Evolutionary conservation across 306 rosid species (phyloP), one percentile per base, ranked within the genome.

Genomic region (Medicago truncatula): DNA sequence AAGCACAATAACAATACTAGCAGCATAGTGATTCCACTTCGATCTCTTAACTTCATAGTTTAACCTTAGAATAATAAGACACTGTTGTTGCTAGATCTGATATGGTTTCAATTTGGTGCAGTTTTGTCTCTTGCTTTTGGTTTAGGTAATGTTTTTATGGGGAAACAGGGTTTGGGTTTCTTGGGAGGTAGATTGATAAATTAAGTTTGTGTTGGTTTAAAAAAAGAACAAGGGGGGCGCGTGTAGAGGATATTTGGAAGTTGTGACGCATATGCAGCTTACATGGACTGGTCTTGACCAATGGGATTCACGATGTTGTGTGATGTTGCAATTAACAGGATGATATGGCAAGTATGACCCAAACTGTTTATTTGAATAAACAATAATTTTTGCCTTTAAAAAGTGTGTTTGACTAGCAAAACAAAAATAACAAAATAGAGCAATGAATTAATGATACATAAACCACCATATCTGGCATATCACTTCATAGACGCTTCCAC

Each of bases 191-290:
- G 50, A 74, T 80, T 38, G 4, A 0, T 76, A 38, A 38, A 25
- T 69, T 75, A 69, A 28, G 70, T 8, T 40, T 41, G 58, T 13
- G 76, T 20, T 41, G 18, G 21, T 31, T 43, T 12, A 13, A 18
- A 20, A 20, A 14, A 61, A 34, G 41, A 34, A 18, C 14, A 43
- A 10, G 2, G 66, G 7, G 31, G 28, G 2, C 3, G 66, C n/a
- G 69, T 36, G 78, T 5, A 7, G 9, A 17, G 25, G 16, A 71
- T 54, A 61, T 57, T 28, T 28, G 18, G 46, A 66, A 54, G 58
- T 7, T 0, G 56, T 86, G 85, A 80, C 85, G 85, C 76, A 65
- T 12, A 34, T 60, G 54, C 8, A 18, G 58, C 61, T 39, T 63
- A 79, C 77, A 56, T 85, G 82, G 67, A 57, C 6, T 13, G 6